phyloP scores from a whole-genome alignment of 129 eudicot species.

The Artemisia annua region DNA sequence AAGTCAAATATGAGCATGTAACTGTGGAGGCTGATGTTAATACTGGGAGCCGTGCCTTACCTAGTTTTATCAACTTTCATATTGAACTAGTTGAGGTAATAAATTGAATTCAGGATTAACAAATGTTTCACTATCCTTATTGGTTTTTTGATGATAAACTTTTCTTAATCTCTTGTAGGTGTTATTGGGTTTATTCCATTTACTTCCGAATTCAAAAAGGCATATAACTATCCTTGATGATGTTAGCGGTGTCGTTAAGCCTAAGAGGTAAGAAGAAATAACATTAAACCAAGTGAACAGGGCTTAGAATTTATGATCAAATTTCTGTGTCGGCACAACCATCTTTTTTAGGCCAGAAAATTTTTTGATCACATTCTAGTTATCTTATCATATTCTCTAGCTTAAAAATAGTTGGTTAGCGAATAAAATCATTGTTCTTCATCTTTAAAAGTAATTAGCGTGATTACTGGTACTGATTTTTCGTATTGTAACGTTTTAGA shows the following conservation, averaged over 20 bases:
- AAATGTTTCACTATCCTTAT: not conserved
- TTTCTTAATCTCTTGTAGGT: slow-evolving; percentile 29
- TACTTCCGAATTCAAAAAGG: slow-evolving; percentile 57
- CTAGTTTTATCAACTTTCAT: slow-evolving; percentile 65
- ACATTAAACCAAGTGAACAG: not conserved
- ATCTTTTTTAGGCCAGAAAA: too few species aligned
- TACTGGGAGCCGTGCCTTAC: slow-evolving; percentile 73
- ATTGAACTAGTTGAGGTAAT: slow-evolving; percentile 57
- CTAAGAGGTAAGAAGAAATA: slow-evolving; percentile 49
- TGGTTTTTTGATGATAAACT: not conserved
- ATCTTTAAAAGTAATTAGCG: too few species aligned
- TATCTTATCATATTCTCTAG: too few species aligned
- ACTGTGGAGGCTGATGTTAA: slow-evolving; percentile 59
- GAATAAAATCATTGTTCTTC: too few species aligned
- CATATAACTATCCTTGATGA: slow-evolving; percentile 62
- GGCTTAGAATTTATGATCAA: too few species aligned
- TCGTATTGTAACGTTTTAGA: slow-evolving; percentile 33
- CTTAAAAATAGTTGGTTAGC: too few species aligned
- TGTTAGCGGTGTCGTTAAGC: slow-evolving; percentile 71
- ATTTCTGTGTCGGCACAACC: too few species aligned
- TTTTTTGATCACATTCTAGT: too few species aligned
- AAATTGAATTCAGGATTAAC: not conserved
- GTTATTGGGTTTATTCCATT: slow-evolving; percentile 39
- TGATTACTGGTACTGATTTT: too few species aligned
- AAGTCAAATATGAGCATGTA: slow-evolving; percentile 72